Evolutionary conservation across 192 early-diverging fungal species (phyloP), one percentile per base, ranked within the genome.

Genomic region (Coemansia sp.): DNA sequence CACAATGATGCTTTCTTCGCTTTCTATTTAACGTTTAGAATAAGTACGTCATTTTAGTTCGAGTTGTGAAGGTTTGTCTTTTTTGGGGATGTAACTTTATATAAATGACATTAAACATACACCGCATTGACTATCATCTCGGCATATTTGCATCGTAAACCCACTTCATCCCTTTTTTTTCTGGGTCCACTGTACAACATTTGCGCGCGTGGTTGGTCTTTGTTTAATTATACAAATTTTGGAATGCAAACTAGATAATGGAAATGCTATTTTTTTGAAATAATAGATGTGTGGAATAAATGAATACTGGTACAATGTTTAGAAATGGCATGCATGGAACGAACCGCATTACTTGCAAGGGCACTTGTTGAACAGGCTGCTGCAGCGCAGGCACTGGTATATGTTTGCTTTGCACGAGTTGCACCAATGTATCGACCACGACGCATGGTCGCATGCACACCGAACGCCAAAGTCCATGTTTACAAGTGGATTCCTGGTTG

Each of bases 351-450:
- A 72, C 63, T 73, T 67, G 71, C 71, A 73, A 7, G 22, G 22
- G 61, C 71, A 73, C 10, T 52, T 58, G 54, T 71, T 64, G 29
- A 81, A 69, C 56, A 75, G 58, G 11, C 63, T 71, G 64, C 62
- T 71, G 67, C 78, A 81, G 23, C 72, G 73, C 29, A 66, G 66
- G 64, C 78, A 81, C 52, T 81, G 78, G 56, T 75, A 81, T 45
- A 73, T 69, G 65, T 75, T 81, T 19, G 66, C 58, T 9, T 58
- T 22, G 63, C 78, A 81, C 38, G 54, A 69, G 34, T 46, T 59
- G 58, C 78, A 81, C 69, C 73, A 81, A 40, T 81, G 73, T 23
- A 81, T 63, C 41, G 78, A 81, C 78, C 78, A 81, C 22, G 78
- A 75, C 15, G 54, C 58, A 43, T 81, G 78, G 8, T 63, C 60